Percentiles rank a stretch among this genome's conserved stretches.
Evolutionary conservation across 2,329 filamentous ascomycete genomes (phyloP).

Genomic region (Neodidymelliopsis sp.): DNA sequence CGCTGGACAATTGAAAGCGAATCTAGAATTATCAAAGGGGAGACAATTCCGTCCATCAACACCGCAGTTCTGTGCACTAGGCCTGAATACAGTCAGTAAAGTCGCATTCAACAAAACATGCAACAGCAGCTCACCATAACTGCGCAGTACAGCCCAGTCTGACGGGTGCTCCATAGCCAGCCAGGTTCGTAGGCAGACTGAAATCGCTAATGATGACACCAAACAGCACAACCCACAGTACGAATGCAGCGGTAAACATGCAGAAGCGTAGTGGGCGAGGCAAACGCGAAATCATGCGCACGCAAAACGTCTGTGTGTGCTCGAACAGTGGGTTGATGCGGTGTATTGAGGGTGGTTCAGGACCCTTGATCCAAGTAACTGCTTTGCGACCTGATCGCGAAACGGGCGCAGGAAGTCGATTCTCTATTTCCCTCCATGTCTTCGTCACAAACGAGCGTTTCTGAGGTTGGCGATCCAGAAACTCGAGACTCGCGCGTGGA

Average conservation of each 20-base stretch:
- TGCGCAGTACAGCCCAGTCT: slow-evolving; percentile 70
- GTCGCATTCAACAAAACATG: not conserved
- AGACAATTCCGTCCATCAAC: slow-evolving; percentile 64
- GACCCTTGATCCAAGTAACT: slow-evolving; percentile 56
- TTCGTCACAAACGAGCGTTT: not conserved
- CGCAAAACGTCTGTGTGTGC: slow-evolving; percentile 69
- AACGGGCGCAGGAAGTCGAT: slow-evolving; percentile 23
- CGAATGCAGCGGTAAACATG: slow-evolving; percentile 65
- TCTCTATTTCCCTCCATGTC: not conserved
- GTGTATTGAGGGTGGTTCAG: slow-evolving; percentile 52
- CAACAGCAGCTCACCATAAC: slow-evolving; percentile 66
- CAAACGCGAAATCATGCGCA: slow-evolving; percentile 65
- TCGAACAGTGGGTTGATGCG: slow-evolving; percentile 65
- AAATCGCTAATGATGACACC: slow-evolving; percentile 70
- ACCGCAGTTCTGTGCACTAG: slow-evolving; percentile 52
- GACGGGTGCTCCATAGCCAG: slow-evolving; percentile 72
- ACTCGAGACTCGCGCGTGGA: slow-evolving; percentile 6
- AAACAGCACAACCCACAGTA: slow-evolving; percentile 73
- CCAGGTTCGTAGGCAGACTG: slow-evolving; percentile 64
- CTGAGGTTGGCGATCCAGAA: not conserved
- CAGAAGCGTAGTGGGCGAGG: slow-evolving; percentile 63
- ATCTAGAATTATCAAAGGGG: slow-evolving; percentile 60
- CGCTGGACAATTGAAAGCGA: slow-evolving; percentile 65
- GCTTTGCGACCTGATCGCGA: slow-evolving; percentile 27
- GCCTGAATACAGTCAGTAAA: slow-evolving; percentile 33